Base-by-base conservation (phyloP, 257 asterid species). In the Prunella vulgaris region DNA sequence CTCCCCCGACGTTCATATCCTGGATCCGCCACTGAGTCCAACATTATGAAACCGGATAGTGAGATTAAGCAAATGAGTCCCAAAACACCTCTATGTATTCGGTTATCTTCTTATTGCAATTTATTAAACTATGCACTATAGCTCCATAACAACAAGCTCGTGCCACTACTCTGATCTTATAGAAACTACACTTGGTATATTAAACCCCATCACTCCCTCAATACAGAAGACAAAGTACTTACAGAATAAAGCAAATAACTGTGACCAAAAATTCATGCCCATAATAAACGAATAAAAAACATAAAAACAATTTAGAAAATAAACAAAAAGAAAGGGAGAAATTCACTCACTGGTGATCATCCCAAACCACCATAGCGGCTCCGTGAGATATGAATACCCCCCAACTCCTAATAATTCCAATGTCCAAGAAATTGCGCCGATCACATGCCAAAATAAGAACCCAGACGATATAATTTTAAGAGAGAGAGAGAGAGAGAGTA, bases 351-450 rank as follows among this genome's bases (percentile, higher is more conserved):
- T 87, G n/a, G 97, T 82, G 74, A 83, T 74, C 93, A 92, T 84
- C 66, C 97, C 96, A 60, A 86, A 27, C 97, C 96, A 89, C 95
- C 97, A 92, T 6, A 87, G 91, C 73, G 97, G 96, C 86, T 92
- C 97, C 82, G 74, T 28, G 33, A 91, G 86, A 85, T 92, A 92
- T 2, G 97, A 48, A 83, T 83, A 81, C 1, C 97, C 93, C 9
- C 96, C 97, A 74, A 81, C 82, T 64, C 97, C 97, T 91, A 69
- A 33, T 4, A 76, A 75, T 54, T 32, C 42, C 48, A 60, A 52
- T 28, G 70, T 37, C 35, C 40, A 63, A 52, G 30, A 73, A 44
- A 42, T 33, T 33, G 52, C 42, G 49, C 9, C 30, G n/a, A 70
- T 70, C 27, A 40, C 7, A 5, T 9, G 25, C 30, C 74, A 60